phyloP scores from a whole-genome alignment of 1,284 basidiomycete species.

The Apiotrichum akiyoshidainum region DNA sequence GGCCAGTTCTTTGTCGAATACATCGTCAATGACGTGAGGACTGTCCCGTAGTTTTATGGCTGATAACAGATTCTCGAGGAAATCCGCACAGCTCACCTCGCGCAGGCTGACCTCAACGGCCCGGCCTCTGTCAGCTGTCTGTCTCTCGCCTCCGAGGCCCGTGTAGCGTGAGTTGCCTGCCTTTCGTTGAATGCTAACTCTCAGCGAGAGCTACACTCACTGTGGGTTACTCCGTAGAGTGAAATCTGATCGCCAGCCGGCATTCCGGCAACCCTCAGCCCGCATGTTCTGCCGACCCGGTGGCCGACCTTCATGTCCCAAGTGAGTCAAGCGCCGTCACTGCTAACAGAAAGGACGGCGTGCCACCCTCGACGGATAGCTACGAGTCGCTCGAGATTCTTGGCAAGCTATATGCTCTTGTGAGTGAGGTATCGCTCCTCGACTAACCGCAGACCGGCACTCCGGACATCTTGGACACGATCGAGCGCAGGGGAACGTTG shows the following conservation, averaged over 20 bases:
- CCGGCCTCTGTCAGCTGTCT: conserved; percentile 22
- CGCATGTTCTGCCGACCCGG: conserved; percentile 12
- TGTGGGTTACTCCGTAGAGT: conserved; percentile 1
- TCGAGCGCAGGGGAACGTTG: neutral
- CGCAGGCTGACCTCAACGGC: conserved; percentile 25
- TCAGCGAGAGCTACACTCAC: conserved; percentile 28
- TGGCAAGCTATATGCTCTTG: conserved; percentile 24
- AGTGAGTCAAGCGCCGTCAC: neutral
- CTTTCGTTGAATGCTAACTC: neutral
- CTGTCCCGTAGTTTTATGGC: neutral
- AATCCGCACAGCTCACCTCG: conserved; percentile 28
- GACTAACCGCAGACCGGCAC: neutral
- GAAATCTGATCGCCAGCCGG: conserved; percentile 4
- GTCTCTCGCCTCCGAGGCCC: conserved; percentile 20
- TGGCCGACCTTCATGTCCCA: conserved; percentile 36
- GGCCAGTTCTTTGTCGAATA: conserved; percentile 30
- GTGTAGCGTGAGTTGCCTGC: conserved; percentile 23
- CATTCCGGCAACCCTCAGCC: neutral
- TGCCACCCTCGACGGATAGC: conserved; percentile 3
- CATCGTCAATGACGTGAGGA: conserved; percentile 25
- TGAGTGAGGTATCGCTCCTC: conserved; percentile 1
- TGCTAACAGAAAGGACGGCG: conserved; percentile 3
- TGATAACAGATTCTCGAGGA: conserved; percentile 24
- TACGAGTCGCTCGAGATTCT: conserved; percentile 23
- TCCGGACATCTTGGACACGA: neutral